A percentile compares a stretch with the other conserved stretches of the same genome.
These are phyloP conservation scores for Delitschia confertaspora DNA, from an alignment of 495 filamentous ascomycete species.

Conservation along the genomic window DNA sequence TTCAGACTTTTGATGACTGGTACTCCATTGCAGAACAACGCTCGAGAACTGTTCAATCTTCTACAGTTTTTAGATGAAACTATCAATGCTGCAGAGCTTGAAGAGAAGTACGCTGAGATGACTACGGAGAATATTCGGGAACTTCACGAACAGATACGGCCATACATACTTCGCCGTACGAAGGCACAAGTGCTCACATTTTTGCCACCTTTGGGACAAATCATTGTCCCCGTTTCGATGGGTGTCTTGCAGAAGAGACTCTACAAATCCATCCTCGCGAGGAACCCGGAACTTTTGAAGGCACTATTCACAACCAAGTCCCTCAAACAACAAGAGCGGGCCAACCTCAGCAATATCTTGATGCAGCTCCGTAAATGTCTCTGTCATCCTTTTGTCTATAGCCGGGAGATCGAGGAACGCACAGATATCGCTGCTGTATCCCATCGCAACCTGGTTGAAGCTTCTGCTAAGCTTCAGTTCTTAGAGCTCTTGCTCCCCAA, in stretches of 20 bases:
- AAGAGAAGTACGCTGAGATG: conserved; percentile 63
- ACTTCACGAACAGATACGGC: conserved; percentile 77
- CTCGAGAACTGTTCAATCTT: conserved; percentile 87
- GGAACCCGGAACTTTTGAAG: conserved; percentile 80
- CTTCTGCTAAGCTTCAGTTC: conserved; percentile 80
- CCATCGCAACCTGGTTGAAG: conserved; percentile 77
- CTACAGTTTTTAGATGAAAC: conserved; percentile 78
- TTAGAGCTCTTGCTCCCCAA: conserved; percentile 86
- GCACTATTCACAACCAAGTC: conserved; percentile 58
- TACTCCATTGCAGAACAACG: conserved; percentile 93
- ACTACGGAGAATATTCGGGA: conserved; percentile 69
- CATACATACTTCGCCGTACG: conserved; percentile 74
- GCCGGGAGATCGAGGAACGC: conserved; percentile 74
- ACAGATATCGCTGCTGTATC: conserved; percentile 43
- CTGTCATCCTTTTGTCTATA: conserved; percentile 95
- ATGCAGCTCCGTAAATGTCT: conserved; percentile 93
- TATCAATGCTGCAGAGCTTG: conserved; percentile 60
- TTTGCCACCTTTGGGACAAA: conserved; percentile 83
- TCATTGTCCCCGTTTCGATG: conserved; percentile 92
- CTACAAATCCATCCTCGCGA: conserved; percentile 85
- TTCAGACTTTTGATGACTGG: conserved; percentile 78
- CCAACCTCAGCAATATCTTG: conserved; percentile 82
- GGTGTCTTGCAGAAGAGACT: conserved; percentile 84
- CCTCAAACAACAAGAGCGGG: conserved; percentile 57
- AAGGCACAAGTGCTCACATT: conserved; percentile 84